Percentiles rank a stretch among this genome's conserved stretches.
phyloP scores from a whole-genome alignment of 2,329 filamentous ascomycete genomes.

The Claviceps maximensis region DNA sequence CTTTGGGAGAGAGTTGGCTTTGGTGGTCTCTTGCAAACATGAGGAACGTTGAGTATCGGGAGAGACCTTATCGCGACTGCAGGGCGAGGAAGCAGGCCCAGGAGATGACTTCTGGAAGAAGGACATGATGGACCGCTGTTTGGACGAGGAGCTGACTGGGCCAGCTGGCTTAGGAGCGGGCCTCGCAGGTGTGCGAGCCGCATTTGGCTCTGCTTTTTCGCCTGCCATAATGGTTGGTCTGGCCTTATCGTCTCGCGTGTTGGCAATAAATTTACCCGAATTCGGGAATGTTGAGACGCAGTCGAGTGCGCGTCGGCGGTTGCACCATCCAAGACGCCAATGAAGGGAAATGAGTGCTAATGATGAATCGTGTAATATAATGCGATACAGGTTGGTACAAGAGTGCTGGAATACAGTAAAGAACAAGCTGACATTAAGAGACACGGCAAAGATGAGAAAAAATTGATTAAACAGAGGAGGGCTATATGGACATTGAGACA shows the following conservation, averaged over 20 bases:
- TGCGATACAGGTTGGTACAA: neutral
- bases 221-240: constrained; percentile 5
- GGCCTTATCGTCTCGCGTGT: too few species aligned
- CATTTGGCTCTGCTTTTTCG: neutral
- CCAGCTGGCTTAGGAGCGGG: constrained; percentile 3
- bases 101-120: constrained; percentile 32
- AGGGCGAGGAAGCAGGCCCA: constrained; percentile 18
- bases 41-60: constrained; percentile 19
- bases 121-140: constrained; percentile 30
- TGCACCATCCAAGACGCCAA: neutral
- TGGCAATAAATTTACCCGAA: too few species aligned
- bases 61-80: constrained; percentile 20
- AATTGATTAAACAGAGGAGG: neutral
- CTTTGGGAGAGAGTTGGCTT: constrained; percentile 25
- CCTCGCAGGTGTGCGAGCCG: constrained; percentile 6
- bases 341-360: neutral
- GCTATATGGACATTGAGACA: neutral
- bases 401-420: neutral
- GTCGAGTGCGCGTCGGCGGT: neutral
- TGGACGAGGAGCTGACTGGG: constrained; percentile 18
- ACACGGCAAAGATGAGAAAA: neutral
- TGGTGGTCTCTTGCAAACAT: constrained; percentile 28
- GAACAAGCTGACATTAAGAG: neutral
- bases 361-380: neutral
- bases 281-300: neutral